A percentile compares a stretch with the other conserved stretches of the same genome.
Evolutionary conservation across 768 basidiomycete species (phyloP).

Genomic region (Flagelloscypha sp.): DNA sequence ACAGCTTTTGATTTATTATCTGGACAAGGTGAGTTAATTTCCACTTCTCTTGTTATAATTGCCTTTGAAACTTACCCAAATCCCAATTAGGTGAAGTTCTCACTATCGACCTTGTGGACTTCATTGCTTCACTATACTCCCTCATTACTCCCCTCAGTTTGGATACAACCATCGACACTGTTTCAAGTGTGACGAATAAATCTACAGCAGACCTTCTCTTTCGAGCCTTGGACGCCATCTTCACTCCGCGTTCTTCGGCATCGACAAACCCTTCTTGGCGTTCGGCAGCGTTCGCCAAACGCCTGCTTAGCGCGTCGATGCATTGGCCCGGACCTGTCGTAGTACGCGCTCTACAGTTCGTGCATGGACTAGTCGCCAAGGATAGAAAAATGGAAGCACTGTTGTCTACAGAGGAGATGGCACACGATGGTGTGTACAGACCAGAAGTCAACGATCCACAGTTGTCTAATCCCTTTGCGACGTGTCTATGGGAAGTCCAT

Average conservation of each 20-base stretch:
- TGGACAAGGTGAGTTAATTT: constrained; percentile 68
- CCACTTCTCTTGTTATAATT: constrained; percentile 5
- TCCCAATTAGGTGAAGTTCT: constrained; percentile 79
- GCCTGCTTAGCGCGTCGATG: constrained; percentile 72
- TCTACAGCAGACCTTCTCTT: constrained; percentile 71
- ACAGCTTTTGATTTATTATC: constrained; percentile 97
- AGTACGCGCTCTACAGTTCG: constrained; percentile 65
- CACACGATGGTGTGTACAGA: constrained; percentile 76
- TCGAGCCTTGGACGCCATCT: constrained; percentile 72
- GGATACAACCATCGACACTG: constrained; percentile 53
- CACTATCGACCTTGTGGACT: constrained; percentile 89
- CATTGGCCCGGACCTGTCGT: constrained; percentile 69
- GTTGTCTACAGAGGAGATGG: constrained; percentile 80
- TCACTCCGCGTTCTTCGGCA: constrained; percentile 62
- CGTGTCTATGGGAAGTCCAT: constrained; percentile 81
- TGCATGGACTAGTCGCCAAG: constrained; percentile 60
- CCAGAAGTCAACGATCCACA: constrained; percentile 87
- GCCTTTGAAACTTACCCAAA: constrained; percentile 5
- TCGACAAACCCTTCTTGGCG: constrained; percentile 57
- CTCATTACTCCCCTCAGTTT: constrained; percentile 71
- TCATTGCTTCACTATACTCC: constrained; percentile 75
- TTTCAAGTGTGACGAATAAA: constrained; percentile 22
- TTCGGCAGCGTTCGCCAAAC: constrained; percentile 88
- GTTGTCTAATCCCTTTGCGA: constrained; percentile 71
- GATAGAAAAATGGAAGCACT: constrained; percentile 79